Evolutionary conservation across 768 basidiomycete species (phyloP).

Genomic region (Daedalea quercina): DNA sequence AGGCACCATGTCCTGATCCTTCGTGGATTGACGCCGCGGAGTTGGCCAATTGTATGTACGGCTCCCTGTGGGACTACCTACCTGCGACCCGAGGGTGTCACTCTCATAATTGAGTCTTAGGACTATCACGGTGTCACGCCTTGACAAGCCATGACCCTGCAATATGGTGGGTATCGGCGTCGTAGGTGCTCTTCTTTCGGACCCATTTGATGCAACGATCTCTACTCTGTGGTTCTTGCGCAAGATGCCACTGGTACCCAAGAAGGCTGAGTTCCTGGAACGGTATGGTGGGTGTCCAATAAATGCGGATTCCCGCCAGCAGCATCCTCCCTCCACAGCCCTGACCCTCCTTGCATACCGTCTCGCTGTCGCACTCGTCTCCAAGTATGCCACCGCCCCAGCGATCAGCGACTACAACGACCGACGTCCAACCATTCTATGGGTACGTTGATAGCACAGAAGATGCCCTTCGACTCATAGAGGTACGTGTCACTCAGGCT

Average conservation of each 20-base stretch:
- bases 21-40: neutral
- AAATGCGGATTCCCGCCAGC: neutral
- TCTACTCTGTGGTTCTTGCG: neutral
- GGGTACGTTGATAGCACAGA: slow-evolving; percentile 80
- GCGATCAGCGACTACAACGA: slow-evolving; percentile 8
- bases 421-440: slow-evolving; percentile 50
- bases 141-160: neutral
- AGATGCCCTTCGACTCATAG: slow-evolving; percentile 73
- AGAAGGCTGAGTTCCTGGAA: neutral
- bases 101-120: neutral
- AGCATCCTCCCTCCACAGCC: neutral
- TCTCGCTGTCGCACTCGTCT: neutral
- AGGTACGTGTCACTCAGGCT: slow-evolving; percentile 7
- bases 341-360: neutral
- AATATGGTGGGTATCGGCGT: neutral
- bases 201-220: neutral
- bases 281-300: neutral
- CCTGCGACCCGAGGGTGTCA: neutral
- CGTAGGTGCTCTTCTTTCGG: neutral
- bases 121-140: slow-evolving; percentile 1
- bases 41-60: neutral
- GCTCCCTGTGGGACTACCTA: neutral
- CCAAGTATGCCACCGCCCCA: neutral
- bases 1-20: neutral
- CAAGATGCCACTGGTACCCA: neutral